phyloP scores from a whole-genome alignment of 2,329 filamentous ascomycete genomes.

The Emmonsiellopsis sp. region DNA sequence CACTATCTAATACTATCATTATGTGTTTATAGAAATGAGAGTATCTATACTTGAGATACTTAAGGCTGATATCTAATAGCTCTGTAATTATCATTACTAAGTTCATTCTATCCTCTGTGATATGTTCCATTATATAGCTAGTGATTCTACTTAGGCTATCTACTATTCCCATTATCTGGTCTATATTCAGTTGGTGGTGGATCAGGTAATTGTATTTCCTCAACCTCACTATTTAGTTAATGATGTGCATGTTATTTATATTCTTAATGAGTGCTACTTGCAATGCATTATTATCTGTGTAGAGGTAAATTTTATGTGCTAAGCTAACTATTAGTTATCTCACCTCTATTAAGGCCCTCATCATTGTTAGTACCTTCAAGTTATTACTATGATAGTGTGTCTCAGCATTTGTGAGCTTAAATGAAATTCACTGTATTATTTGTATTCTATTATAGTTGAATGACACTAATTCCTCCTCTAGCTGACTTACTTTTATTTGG shows the following conservation, averaged over 20 bases:
- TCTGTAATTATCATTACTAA: fast-evolving
- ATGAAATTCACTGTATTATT: neutral
- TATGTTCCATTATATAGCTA: no score
- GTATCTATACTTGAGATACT: no score
- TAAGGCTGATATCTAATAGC: no score
- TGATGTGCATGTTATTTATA: neutral
- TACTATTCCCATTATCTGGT: neutral
- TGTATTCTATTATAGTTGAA: neutral
- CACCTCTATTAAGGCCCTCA: neutral
- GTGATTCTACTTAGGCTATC: no score
- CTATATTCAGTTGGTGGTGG: neutral
- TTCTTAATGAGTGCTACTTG: neutral
- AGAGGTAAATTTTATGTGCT: no score
- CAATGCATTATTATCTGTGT: neutral
- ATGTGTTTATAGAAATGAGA: no score
- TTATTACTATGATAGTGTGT: neutral
- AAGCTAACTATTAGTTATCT: fast-evolving
- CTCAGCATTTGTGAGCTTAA: neutral
- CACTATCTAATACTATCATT: fast-evolving
- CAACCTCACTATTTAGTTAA: neutral
- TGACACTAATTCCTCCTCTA: neutral
- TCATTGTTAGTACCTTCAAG: neutral
- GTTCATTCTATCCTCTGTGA: no score
- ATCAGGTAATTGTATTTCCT: neutral
- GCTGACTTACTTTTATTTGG: neutral